Conservation (phyloP, 805 yeast species). For the Candida yuanshanica region DNA sequence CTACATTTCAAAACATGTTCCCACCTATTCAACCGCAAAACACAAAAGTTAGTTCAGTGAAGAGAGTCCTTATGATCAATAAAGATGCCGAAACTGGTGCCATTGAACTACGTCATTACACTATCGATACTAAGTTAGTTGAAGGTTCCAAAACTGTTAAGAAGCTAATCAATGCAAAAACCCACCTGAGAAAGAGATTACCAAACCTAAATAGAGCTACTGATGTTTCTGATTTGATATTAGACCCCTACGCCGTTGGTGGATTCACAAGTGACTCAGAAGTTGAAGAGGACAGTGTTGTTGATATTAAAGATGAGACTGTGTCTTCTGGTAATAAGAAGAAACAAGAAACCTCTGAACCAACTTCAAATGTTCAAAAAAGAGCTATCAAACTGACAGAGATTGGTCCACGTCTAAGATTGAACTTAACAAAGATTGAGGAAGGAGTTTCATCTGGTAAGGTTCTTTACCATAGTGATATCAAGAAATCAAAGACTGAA, state of each 20-base stretch:
- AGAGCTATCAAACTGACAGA: constrained; percentile 90
- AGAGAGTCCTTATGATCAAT: constrained; percentile 79
- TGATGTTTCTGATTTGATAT: constrained; percentile 78
- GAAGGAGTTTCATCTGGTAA: constrained; percentile 89
- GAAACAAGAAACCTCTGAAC: constrained; percentile 14
- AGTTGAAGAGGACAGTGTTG: constrained; percentile 84
- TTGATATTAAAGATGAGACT: constrained; percentile 42
- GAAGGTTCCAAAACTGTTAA: constrained; percentile 39
- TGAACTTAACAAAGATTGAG: constrained; percentile 78
- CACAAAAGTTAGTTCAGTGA: constrained; percentile 68
- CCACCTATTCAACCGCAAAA: constrained; percentile 89
- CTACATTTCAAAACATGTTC: constrained; percentile 91
- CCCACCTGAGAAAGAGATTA: constrained; percentile 17
- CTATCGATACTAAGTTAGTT: constrained; percentile 79
- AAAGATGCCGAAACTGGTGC: constrained; percentile 64
- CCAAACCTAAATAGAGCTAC: constrained; percentile 40
- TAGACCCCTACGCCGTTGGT: constrained; percentile 78
- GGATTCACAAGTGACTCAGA: constrained; percentile 89
- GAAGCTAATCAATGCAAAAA: constrained; percentile 21
- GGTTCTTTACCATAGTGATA: constrained; percentile 73
- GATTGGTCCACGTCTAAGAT: constrained; percentile 82
- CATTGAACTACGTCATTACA: constrained; percentile 84
- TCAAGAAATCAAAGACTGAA: constrained; percentile 61
- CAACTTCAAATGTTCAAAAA: constrained; percentile 36
- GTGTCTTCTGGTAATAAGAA: constrained; percentile 18